Evolutionary conservation across 106 monocot species (phyloP), one percentile per base, ranked within the genome.

Genomic region (Cymbidium sinense): DNA sequence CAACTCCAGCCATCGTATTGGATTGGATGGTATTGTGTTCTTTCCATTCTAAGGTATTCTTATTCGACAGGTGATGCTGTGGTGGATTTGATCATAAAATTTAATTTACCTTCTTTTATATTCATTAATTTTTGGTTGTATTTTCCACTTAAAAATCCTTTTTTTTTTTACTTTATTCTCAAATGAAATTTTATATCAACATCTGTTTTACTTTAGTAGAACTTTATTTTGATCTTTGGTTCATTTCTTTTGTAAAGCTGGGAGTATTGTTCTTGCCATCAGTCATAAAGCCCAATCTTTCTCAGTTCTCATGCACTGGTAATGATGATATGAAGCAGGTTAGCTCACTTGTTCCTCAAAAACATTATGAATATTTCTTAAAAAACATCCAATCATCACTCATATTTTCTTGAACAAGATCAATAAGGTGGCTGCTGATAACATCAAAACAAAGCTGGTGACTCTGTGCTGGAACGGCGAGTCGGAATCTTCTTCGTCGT

Each of bases 241-340:
- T 19, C 41, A 11, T 20, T 81, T 44, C 17, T 77, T 20, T 79
- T 69, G 29, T 75, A 70, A 77, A 96, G 96, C 81, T 96, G 76
- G 96, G 96, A 4, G 88, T 96, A n/a, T 81, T 96, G 21, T 96
- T 96, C 84, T 83, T 96, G 83, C 91, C 96, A 44, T 75, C 85
- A 27, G 36, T 28, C 17, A 44, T 79, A 39, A 67, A 84, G 35
- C 23, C 78, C 33, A 55, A 47, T 34, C 25, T 70, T 47, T 62
- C 79, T 61, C 29, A 21, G 19, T 96, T 96, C 79, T 93, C 89
- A 67, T 96, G 96, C 83, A 94, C 89, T 44, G 86, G 70, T 5
- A 80, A 76, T 81, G 54, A 21, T 36, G 29, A 33, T 33, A 8
- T 43, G 20, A 33, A 75, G 55, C 75, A 73, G 84, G 93, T 91